Conservation (phyloP, 768 basidiomycete species). For the Russula virescens region DNA sequence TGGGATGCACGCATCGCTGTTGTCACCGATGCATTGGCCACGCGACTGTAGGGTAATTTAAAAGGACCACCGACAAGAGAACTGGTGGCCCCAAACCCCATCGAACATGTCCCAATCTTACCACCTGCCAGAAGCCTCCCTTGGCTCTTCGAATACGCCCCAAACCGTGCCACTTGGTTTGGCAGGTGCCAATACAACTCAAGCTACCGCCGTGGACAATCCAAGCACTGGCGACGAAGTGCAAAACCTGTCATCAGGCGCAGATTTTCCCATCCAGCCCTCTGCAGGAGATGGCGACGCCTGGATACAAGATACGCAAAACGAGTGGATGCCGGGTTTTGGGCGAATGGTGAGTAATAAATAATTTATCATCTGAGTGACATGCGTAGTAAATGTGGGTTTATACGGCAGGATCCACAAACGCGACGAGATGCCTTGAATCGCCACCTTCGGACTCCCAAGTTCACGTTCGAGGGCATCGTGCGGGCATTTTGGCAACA, state of each 20-base stretch:
- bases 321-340: slow-evolving; percentile 17
- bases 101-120: slow-evolving; percentile 12
- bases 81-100: neutral
- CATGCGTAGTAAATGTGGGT: neutral
- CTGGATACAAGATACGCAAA: slow-evolving; percentile 8
- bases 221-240: slow-evolving; percentile 1
- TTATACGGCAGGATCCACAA: slow-evolving; percentile 7
- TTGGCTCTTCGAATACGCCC: neutral
- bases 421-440: slow-evolving; percentile 13
- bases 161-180: neutral
- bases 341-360: slow-evolving; percentile 11
- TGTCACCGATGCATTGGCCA: neutral
- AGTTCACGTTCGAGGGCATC: slow-evolving; percentile 14
- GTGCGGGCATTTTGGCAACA: slow-evolving; percentile 6
- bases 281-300: neutral
- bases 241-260: neutral
- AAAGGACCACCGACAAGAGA: neutral
- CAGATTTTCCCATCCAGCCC: neutral
- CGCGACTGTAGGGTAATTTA: neutral
- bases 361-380: neutral
- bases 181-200: neutral
- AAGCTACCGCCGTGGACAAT: neutral
- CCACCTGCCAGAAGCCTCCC: neutral
- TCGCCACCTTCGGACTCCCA: slow-evolving; percentile 8
- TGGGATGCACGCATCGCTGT: neutral